Evolutionary conservation across 2,329 filamentous ascomycete genomes (phyloP).

Genomic region (Blastomyces percursus): DNA sequence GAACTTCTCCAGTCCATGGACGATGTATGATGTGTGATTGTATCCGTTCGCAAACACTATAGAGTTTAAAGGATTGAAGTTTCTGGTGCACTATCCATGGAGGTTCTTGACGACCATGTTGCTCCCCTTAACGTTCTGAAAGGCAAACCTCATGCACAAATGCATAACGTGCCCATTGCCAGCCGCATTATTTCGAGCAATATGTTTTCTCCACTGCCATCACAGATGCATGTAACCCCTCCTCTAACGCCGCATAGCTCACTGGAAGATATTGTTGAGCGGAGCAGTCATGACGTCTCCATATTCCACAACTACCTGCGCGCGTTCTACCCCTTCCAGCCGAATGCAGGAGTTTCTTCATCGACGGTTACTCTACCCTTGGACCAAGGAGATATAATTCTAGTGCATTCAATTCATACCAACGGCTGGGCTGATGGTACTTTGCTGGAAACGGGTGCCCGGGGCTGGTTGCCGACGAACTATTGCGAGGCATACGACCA

Average conservation of each 20-base stretch:
- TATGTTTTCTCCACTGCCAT: slow-evolving; percentile 13
- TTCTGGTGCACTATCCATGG: slow-evolving; percentile 6
- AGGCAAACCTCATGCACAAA: slow-evolving; percentile 5
- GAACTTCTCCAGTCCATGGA: not conserved
- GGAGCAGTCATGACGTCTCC: slow-evolving; percentile 41
- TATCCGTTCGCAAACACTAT: not conserved
- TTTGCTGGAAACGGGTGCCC: slow-evolving; percentile 67
- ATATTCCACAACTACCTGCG: slow-evolving; percentile 91
- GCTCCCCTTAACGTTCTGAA: slow-evolving; percentile 13
- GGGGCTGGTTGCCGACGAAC: slow-evolving; percentile 95
- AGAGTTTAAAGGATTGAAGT: not conserved
- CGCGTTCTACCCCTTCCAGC: slow-evolving; percentile 86
- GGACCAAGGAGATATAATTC: slow-evolving; percentile 79
- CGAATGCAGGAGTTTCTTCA: slow-evolving; percentile 63
- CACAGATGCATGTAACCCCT: slow-evolving; percentile 56
- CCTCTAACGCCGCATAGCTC: slow-evolving; percentile 61
- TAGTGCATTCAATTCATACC: slow-evolving; percentile 93
- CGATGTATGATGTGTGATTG: slow-evolving; percentile 2
- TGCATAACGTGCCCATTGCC: slow-evolving; percentile 7
- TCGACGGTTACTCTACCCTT: slow-evolving; percentile 81
- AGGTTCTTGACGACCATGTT: slow-evolving; percentile 11
- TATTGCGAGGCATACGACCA: slow-evolving; percentile 95
- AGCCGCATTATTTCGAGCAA: slow-evolving; percentile 7
- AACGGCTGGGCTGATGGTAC: slow-evolving; percentile 99
- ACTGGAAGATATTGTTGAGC: slow-evolving; percentile 43